Conservation (phyloP, 2,329 filamentous ascomycete species). For the Apiospora aurea region DNA sequence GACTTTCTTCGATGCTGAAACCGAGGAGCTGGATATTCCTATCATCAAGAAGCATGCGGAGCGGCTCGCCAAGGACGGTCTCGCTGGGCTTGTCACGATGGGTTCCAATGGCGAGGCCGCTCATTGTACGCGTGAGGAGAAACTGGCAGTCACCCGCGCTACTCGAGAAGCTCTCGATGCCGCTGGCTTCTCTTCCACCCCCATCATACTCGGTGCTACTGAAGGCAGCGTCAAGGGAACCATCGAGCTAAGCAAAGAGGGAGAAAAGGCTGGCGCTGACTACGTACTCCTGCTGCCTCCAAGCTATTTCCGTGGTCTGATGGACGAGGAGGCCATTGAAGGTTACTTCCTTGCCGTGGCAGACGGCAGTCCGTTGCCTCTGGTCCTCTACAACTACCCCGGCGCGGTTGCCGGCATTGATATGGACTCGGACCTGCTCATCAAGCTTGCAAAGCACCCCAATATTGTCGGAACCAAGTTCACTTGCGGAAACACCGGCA, state of each 20-base stretch:
- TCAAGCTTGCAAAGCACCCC: conserved; percentile 55
- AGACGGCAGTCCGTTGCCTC: conserved; percentile 59
- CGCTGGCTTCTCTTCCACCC: conserved; percentile 58
- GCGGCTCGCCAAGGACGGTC: conserved; percentile 65
- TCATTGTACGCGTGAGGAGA: conserved; percentile 69
- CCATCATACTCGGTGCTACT: conserved; percentile 65
- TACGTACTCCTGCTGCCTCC: conserved; percentile 73
- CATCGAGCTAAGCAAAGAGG: conserved; percentile 70
- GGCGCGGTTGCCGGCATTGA: conserved; percentile 62
- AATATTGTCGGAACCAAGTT: conserved; percentile 67
- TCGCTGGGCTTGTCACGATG: conserved; percentile 71
- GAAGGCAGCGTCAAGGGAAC: conserved; percentile 69
- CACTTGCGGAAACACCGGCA: conserved; percentile 62
- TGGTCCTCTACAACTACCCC: conserved; percentile 71
- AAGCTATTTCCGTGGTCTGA: conserved; percentile 69
- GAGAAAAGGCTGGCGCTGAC: conserved; percentile 67
- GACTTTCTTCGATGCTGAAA: conserved; percentile 63
- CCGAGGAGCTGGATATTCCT: conserved; percentile 60
- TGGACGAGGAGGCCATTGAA: conserved; percentile 61
- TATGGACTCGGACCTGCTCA: conserved; percentile 61
- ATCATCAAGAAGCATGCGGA: conserved; percentile 58
- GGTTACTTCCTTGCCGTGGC: conserved; percentile 68
- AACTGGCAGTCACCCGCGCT: conserved; percentile 63
- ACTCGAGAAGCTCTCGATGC: conserved; percentile 66
- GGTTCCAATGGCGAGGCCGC: conserved; percentile 78